Evolutionary conservation across 768 basidiomycete genomes (phyloP).

Genomic region (Russula brevipes): DNA sequence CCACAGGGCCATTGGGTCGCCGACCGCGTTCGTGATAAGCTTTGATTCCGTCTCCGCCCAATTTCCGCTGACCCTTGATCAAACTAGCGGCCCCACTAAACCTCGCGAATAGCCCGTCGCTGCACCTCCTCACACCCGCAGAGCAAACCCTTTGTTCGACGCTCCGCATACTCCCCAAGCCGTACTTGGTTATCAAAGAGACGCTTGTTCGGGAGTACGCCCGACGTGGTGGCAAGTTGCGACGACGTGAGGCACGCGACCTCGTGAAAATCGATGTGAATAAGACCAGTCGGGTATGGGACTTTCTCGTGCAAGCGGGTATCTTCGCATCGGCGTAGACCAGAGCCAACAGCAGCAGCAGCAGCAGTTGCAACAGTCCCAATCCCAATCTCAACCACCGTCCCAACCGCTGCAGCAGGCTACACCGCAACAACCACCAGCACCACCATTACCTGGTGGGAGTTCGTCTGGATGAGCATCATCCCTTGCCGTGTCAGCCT

Average conservation of each 20-base stretch:
- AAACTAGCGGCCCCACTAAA: slow-evolving; percentile 65
- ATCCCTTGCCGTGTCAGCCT: background rate
- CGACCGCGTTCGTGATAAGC: slow-evolving; percentile 37
- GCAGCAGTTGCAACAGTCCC: slow-evolving; percentile 21
- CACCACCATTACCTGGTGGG: slow-evolving; percentile 11
- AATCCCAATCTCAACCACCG: slow-evolving; percentile 1
- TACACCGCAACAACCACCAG: slow-evolving; percentile 9
- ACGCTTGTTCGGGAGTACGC: slow-evolving; percentile 92
- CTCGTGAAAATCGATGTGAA: slow-evolving; percentile 91
- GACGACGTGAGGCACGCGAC: slow-evolving; percentile 82
- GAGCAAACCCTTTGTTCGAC: slow-evolving; percentile 87
- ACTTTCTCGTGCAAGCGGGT: slow-evolving; percentile 87
- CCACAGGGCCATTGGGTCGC: slow-evolving; percentile 39
- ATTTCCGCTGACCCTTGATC: background rate
- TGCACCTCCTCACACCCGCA: slow-evolving; percentile 82
- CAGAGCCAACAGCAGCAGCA: slow-evolving; percentile 42
- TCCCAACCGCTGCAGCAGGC: slow-evolving; percentile 6
- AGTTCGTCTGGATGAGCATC: slow-evolving; percentile 16
- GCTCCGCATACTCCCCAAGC: slow-evolving; percentile 88
- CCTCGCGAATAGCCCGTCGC: slow-evolving; percentile 81
- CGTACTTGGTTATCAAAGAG: slow-evolving; percentile 95
- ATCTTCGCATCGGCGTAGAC: slow-evolving; percentile 53
- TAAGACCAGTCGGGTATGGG: slow-evolving; percentile 90
- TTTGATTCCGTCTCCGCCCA: background rate
- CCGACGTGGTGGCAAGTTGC: slow-evolving; percentile 79